These are phyloP conservation scores for Hypericum perforatum DNA, from an alignment of 345 rosid species.

Conservation along the genomic window DNA sequence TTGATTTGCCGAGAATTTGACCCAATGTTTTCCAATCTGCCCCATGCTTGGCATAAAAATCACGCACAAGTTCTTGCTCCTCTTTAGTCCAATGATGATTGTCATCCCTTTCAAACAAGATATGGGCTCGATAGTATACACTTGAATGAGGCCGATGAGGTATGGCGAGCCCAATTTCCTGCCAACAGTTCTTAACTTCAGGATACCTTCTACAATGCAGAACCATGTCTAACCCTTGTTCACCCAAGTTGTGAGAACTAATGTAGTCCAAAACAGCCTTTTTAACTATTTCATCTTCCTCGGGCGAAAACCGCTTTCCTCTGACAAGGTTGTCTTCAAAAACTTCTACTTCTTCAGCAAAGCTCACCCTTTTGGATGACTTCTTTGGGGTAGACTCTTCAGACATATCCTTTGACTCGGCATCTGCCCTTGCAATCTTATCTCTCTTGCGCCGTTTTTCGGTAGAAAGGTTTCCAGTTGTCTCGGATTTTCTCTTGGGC, in stretches of 20 bases:
- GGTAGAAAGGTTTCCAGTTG: no score
- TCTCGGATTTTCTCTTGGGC: neutral
- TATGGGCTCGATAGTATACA: no score
- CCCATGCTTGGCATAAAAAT: conserved; percentile 44
- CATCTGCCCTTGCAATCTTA: neutral
- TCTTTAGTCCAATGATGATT: conserved; percentile 48
- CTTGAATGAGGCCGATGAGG: conserved; percentile 48
- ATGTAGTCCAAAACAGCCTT: conserved; percentile 44
- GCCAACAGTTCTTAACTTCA: conserved; percentile 50
- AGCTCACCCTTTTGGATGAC: no score
- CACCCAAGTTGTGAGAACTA: conserved; percentile 44
- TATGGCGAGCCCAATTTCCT: conserved; percentile 50
- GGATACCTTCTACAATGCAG: conserved; percentile 34
- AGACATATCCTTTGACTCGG: neutral
- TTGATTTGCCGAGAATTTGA: conserved; percentile 46
- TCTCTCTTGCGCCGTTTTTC: neutral
- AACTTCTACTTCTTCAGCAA: conserved; percentile 7
- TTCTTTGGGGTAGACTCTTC: no score
- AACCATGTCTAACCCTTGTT: conserved; percentile 51
- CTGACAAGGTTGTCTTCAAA: conserved; percentile 29
- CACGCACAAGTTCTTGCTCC: conserved; percentile 37
- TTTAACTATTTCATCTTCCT: conserved; percentile 56
- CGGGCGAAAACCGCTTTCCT: conserved; percentile 58
- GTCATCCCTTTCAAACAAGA: conserved; percentile 44
- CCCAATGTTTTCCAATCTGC: conserved; percentile 53